Base-by-base conservation (phyloP, 306 rosid species). In the Cucumis sativus region DNA sequence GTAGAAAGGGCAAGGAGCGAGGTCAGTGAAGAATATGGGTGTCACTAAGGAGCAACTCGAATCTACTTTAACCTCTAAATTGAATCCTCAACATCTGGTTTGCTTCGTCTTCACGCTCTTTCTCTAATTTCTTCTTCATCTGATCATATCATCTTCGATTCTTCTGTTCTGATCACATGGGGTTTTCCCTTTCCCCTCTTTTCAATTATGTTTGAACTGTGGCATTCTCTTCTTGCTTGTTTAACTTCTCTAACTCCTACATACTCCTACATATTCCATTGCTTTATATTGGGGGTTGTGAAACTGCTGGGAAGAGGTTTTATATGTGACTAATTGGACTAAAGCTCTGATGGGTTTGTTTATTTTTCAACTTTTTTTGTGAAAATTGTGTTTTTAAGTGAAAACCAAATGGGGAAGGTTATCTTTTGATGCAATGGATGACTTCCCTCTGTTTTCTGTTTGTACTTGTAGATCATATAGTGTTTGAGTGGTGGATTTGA, bases 31-130 rank as follows among this genome's bases (percentile, higher is more conserved):
- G 57, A 68, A 67, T 66, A 95, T 90, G 97, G 96, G 97, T 2
- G 97, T 95, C 62, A 88, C 98, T 1, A 90, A 88, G 85, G 93
- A 95, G 63, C 96, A 87, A 84, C 92, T 95, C 39, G 92, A 92
- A 82, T 84, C 96, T 62, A 75, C 96, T 2, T 81, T 95, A 91
- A 89, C 88, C 64, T 85, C 97, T 5, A 89, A 88, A 62, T 79
- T 95, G 10, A 92, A 82, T 83, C 97, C 98, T 86, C 79, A 88
- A 2, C 90, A 95, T 79, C 77, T 95, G 18, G 98, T 95, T 87
- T 86, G 92, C 77, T 64, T 73, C 41, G 21, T 69, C 75, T 69
- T 45, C 58, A 20, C 57, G 10, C n/a, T 6, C 37, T 35, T 35
- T 18, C 16, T 58, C 57, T 21, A 17, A 35, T 61, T 28, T 45